Evolutionary conservation across 495 filamentous ascomycete genomes (phyloP), one percentile per base, ranked within the genome.

Genomic region (Talaromyces thailandensis): DNA sequence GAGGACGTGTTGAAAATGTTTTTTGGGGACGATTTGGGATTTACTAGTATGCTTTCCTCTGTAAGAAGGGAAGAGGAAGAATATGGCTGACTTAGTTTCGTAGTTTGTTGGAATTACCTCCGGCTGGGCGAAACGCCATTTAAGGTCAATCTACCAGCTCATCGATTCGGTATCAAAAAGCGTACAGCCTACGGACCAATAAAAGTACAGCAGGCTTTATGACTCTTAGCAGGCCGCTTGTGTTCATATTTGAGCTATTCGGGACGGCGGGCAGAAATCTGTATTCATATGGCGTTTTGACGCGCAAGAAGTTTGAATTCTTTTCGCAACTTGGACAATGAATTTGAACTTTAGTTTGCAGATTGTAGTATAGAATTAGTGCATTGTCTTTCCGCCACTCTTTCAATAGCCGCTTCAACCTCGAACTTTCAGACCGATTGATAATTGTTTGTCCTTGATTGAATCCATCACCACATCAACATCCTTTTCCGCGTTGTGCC

Each of bases 11-110:
- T 84, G 79, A 70, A 79, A 69, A 69, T 68, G 29, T 82, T 87
- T 66, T 90, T 90, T 71, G 82, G 84, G 28, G 79, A 86, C 23
- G 88, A 89, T 71, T 75, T 89, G 64, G 88, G 83, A 0, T 84
- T 86, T 71, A 76, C 69, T 31, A 84, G 76, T 79, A 67, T 55
- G 72, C 67, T 63, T 35, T 16, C 35, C 3, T 55, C 35, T 12
- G 3, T n/a, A 2, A 53, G 18, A 37, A n/a, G 26, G 31, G 2
- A 24, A n/a, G 12, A 31, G 21, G 12, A 63, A 37, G 21, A 16
- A 29, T 69, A 35, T 40, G 6, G 12, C 11, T 24, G 32, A n/a
- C 32, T 24, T n/a, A 4, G 5, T 21, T 58, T 24, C 37, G 6
- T 60, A 84, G 82, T 83, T 61, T 84, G 82, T 64, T 82, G 80